A percentile compares a stretch with the other conserved stretches of the same genome.
Conservation (phyloP, 106 monocot genomes). For the Acanthochlamys bracteata region DNA sequence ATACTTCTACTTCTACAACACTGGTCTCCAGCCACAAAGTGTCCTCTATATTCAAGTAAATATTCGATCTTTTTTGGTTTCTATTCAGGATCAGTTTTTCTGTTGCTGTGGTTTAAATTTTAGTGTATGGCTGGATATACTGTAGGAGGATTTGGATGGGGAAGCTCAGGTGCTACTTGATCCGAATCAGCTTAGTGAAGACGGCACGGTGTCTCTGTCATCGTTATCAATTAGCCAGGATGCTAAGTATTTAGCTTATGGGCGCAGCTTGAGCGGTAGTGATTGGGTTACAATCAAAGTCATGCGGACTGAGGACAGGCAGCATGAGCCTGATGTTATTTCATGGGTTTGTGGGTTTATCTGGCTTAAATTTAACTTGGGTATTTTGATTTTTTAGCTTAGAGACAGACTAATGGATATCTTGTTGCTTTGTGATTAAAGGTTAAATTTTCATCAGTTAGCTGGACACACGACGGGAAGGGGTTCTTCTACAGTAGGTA, state of each 20-base stretch:
- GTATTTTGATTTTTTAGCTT: neutral
- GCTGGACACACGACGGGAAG: slow-evolving; percentile 86
- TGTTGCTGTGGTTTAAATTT: neutral
- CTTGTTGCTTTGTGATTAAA: slow-evolving; percentile 17
- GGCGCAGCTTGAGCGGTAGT: slow-evolving; percentile 74
- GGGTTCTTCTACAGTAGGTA: slow-evolving; percentile 94
- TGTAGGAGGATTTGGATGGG: slow-evolving; percentile 50
- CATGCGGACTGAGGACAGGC: slow-evolving; percentile 60
- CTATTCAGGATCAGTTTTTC: neutral
- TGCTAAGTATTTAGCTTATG: slow-evolving; percentile 71
- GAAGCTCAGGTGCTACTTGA: slow-evolving; percentile 67
- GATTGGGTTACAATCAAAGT: slow-evolving; percentile 92
- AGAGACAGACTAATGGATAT: neutral
- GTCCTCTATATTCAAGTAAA: slow-evolving; percentile 71
- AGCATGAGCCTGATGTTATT: slow-evolving; percentile 38
- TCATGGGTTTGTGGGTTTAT: slow-evolving; percentile 67
- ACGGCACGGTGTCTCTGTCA: slow-evolving; percentile 67
- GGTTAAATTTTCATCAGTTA: slow-evolving; percentile 87
- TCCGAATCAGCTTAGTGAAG: slow-evolving; percentile 75
- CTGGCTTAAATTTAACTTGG: neutral
- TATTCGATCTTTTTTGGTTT: neutral
- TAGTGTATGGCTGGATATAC: neutral
- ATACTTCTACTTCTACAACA: slow-evolving; percentile 82
- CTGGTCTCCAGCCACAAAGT: slow-evolving; percentile 85
- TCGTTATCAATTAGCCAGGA: slow-evolving; percentile 44